A percentile compares a stretch with the other conserved stretches of the same genome.
Conservation (phyloP, 225 moss, liverwort and hornwort species). For the Bryoerythrophyllum caledonicum region DNA sequence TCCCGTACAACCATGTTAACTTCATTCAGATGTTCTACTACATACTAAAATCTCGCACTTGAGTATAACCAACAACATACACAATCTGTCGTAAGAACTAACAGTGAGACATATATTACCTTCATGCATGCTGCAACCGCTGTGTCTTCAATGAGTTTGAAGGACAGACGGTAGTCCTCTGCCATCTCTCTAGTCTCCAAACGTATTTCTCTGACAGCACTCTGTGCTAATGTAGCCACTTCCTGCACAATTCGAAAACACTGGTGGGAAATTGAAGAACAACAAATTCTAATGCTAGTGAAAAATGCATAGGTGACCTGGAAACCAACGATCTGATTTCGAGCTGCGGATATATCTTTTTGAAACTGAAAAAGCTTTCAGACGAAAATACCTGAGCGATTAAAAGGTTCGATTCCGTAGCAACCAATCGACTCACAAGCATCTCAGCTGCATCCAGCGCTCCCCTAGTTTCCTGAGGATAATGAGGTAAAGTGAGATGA, state of each 20-base stretch:
- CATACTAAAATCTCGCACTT: background rate
- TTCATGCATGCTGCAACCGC: slow-evolving; percentile 46
- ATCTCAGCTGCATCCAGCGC: slow-evolving; percentile 52
- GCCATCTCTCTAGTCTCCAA: slow-evolving; percentile 54
- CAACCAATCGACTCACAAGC: slow-evolving; percentile 40
- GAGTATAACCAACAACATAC: background rate
- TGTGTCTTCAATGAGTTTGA: slow-evolving; percentile 50
- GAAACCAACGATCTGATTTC: background rate
- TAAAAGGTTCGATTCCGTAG: slow-evolving; percentile 47
- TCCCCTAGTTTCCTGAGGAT: slow-evolving; percentile 39
- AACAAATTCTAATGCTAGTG: background rate
- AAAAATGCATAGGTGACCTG: background rate
- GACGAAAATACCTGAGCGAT: slow-evolving; percentile 47
- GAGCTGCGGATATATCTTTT: background rate
- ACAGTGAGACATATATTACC: slow-evolving; percentile 27
- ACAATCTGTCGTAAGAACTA: background rate
- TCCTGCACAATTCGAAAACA: slow-evolving; percentile 40
- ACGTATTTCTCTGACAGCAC: slow-evolving; percentile 41
- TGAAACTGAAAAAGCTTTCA: background rate
- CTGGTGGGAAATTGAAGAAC: background rate
- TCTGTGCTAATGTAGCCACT: slow-evolving; percentile 39
- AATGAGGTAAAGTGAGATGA: slow-evolving; percentile 10
- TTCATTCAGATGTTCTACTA: background rate
- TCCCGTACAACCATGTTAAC: background rate
- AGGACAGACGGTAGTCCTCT: slow-evolving; percentile 44